phyloP scores from a whole-genome alignment of 1,284 basidiomycete genomes.

The Rhizoctonia solani region DNA sequence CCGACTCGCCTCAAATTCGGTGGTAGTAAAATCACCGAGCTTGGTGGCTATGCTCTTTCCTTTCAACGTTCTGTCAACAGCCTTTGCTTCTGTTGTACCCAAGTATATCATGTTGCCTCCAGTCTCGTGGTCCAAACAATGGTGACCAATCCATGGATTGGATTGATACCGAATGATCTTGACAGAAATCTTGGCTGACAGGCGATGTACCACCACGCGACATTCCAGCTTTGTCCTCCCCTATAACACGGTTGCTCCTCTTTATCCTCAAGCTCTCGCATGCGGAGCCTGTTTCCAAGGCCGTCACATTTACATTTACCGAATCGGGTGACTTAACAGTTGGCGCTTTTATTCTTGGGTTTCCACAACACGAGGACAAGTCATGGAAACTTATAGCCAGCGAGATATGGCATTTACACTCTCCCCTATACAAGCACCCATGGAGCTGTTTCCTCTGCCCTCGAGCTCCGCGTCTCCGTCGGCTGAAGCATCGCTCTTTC shows the following conservation, averaged over 20 bases:
- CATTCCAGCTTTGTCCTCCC: neutral
- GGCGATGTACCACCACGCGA: neutral
- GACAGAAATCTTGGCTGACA: neutral
- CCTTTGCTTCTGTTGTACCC: no score
- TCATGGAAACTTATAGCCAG: no score
- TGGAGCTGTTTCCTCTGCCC: conserved; percentile 8
- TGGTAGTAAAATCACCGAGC: neutral
- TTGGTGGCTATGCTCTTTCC: no score
- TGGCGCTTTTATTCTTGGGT: no score
- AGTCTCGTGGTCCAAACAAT: no score
- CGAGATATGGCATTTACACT: no score
- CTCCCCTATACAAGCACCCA: no score
- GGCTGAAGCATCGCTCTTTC: neutral
- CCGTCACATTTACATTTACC: neutral
- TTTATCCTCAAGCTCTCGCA: neutral
- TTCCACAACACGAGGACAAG: no score
- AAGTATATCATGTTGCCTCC: no score
- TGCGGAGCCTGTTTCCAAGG: no score
- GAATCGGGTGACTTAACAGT: neutral
- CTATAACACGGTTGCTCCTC: neutral
- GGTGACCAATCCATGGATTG: no score
- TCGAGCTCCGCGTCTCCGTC: neutral
- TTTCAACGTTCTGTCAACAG: no score
- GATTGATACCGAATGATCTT: neutral
- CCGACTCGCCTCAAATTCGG: neutral